Evolutionary conservation across 257 asterid species (phyloP).

Genomic region (Paraleonurus japonicus): DNA sequence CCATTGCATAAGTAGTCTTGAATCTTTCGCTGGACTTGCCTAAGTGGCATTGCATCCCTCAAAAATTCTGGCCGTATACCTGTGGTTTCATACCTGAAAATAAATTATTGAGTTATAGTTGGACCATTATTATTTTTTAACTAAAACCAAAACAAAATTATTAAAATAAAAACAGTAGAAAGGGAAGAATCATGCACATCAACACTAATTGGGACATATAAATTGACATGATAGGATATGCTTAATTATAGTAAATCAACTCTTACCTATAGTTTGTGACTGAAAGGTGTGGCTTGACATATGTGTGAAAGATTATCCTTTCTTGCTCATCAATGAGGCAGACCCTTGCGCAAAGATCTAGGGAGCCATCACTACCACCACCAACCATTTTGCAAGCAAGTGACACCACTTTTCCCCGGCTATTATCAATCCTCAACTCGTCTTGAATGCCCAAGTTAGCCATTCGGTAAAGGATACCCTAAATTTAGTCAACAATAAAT

Average conservation of each 20-base stretch:
- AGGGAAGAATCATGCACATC: no score
- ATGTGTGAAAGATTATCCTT: slow-evolving; percentile 63
- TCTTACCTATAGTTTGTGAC: slow-evolving; percentile 79
- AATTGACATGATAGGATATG: background rate
- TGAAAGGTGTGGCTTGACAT: slow-evolving; percentile 71
- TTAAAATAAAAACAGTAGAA: background rate
- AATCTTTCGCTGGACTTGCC: slow-evolving; percentile 71
- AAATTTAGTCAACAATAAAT: background rate
- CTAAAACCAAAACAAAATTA: no score
- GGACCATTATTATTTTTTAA: background rate
- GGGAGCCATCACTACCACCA: slow-evolving; percentile 89
- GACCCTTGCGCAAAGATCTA: slow-evolving; percentile 84
- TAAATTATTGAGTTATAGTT: background rate
- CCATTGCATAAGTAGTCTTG: slow-evolving; percentile 87
- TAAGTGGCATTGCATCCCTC: slow-evolving; percentile 76
- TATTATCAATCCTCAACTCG: slow-evolving; percentile 64
- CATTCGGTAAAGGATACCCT: slow-evolving; percentile 72
- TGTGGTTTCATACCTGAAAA: slow-evolving; percentile 74
- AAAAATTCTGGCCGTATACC: slow-evolving; percentile 71
- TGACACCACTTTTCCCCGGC: slow-evolving; percentile 66
- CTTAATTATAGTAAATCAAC: background rate
- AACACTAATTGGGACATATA: background rate
- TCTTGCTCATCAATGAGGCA: slow-evolving; percentile 78
- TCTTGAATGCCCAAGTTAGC: slow-evolving; percentile 77
- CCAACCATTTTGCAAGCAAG: slow-evolving; percentile 95